Evolutionary conservation across 768 basidiomycete species (phyloP).

Genomic region (Kwoniella bestiolae): DNA sequence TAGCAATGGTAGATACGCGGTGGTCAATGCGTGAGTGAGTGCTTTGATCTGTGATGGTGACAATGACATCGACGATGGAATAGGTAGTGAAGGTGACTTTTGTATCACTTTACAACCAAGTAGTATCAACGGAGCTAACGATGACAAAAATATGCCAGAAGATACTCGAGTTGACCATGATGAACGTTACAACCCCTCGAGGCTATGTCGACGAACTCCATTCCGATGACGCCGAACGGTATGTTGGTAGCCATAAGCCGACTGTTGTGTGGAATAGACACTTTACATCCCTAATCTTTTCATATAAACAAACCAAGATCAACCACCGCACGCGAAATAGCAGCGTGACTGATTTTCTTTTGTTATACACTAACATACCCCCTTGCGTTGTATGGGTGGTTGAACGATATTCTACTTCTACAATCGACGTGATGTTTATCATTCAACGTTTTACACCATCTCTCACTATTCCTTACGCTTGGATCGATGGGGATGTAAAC

Average conservation of each 20-base stretch:
- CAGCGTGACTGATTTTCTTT: constrained; percentile 13
- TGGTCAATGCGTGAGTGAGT: constrained; percentile 1
- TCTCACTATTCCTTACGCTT: neutral
- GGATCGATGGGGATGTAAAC: constrained; percentile 9
- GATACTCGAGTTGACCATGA: neutral
- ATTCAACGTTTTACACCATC: constrained; percentile 15
- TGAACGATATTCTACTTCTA: constrained; percentile 15
- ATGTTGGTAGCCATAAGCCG: neutral
- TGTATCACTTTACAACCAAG: neutral
- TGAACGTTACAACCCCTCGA: neutral
- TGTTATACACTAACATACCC: neutral
- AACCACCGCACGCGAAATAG: neutral
- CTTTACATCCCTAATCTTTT: neutral
- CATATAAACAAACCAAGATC: neutral
- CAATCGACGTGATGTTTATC: constrained; percentile 17
- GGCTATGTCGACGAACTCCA: neutral
- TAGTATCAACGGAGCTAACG: neutral
- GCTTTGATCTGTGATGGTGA: neutral
- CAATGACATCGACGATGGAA: neutral
- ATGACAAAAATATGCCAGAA: neutral
- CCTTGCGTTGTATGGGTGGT: neutral
- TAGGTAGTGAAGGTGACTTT: constrained; percentile 4
- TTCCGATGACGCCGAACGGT: neutral
- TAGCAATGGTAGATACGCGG: neutral
- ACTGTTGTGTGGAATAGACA: neutral